phyloP scores from a whole-genome alignment of 75 land plant species.

The Pinus albicaulis region DNA sequence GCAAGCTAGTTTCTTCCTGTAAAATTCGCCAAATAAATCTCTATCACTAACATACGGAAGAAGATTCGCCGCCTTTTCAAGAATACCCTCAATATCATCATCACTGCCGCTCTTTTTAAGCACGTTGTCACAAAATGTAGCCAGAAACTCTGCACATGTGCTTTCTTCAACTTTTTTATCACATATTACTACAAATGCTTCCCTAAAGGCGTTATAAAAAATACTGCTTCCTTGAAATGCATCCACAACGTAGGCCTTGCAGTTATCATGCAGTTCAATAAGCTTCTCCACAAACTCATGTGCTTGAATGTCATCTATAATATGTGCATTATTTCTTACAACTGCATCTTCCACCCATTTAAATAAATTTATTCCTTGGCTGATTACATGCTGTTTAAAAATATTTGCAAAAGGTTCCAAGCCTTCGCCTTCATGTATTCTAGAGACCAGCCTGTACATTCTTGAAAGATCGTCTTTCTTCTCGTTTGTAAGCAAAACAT shows the following conservation, averaged over 20 bases:
- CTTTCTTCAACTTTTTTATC: slow-evolving; percentile 85
- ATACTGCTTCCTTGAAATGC: slow-evolving; percentile 72
- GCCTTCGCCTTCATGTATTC: slow-evolving; percentile 65
- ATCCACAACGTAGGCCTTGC: slow-evolving; percentile 65
- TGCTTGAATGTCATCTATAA: background rate
- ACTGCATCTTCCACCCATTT: slow-evolving; percentile 91
- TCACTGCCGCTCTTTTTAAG: slow-evolving; percentile 85
- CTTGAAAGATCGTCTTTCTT: slow-evolving; percentile 90
- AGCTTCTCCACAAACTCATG: slow-evolving; percentile 53
- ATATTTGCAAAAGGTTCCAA: slow-evolving; percentile 68
- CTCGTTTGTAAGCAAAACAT: slow-evolving; percentile 47
- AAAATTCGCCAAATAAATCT: slow-evolving; percentile 28
- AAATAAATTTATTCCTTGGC: slow-evolving; percentile 73
- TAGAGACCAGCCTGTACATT: slow-evolving; percentile 76
- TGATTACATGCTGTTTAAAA: slow-evolving; percentile 37
- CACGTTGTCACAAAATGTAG: slow-evolving; percentile 44
- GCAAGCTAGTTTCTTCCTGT: too few species aligned
- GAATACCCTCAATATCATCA: slow-evolving; percentile 85
- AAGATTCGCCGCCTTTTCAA: slow-evolving; percentile 90
- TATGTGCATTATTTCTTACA: background rate
- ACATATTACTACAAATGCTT: slow-evolving; percentile 87
- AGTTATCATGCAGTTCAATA: slow-evolving; percentile 85
- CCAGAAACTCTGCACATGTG: slow-evolving; percentile 66
- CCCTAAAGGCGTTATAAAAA: slow-evolving; percentile 87
- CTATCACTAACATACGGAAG: slow-evolving; percentile 88